Conservation (phyloP, 257 asterid genomes). For the Haberlea rhodopensis region DNA sequence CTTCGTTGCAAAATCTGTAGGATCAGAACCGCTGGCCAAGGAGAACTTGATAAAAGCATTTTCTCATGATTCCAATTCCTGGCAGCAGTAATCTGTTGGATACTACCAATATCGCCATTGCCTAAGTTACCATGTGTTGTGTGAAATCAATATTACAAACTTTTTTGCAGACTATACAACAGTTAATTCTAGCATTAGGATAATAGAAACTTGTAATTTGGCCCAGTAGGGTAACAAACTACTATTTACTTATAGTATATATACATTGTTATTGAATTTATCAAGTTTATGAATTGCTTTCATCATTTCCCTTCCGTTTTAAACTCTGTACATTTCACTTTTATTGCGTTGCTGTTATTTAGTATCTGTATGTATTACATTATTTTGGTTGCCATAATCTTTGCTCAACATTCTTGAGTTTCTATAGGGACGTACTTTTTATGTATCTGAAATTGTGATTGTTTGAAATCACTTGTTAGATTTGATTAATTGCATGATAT, state of each 20-base stretch:
- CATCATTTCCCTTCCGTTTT: neutral
- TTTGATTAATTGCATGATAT: neutral
- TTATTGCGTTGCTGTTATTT: neutral
- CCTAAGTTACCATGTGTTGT: constrained; percentile 23
- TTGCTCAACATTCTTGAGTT: neutral
- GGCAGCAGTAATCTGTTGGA: constrained; percentile 30
- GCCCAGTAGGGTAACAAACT: neutral
- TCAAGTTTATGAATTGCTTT: too few relatives aligned
- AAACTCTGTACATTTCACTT: too few relatives aligned
- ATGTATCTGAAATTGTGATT: neutral
- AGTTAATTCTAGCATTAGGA: neutral
- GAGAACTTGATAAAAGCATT: constrained; percentile 65
- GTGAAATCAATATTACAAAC: constrained; percentile 15
- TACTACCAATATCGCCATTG: constrained; percentile 19
- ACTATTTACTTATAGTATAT: too few relatives aligned
- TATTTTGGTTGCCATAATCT: neutral
- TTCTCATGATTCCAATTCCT: constrained; percentile 36
- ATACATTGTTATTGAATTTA: too few relatives aligned
- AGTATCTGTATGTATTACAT: neutral
- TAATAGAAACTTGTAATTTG: neutral
- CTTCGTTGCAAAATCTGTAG: constrained; percentile 56
- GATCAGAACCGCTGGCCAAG: constrained; percentile 56
- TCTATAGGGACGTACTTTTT: neutral
- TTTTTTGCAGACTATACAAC: neutral
- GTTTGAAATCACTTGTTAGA: neutral